Conservation (phyloP, 164 flowering plant genomes). For the Chloranthus sessilifolius region DNA sequence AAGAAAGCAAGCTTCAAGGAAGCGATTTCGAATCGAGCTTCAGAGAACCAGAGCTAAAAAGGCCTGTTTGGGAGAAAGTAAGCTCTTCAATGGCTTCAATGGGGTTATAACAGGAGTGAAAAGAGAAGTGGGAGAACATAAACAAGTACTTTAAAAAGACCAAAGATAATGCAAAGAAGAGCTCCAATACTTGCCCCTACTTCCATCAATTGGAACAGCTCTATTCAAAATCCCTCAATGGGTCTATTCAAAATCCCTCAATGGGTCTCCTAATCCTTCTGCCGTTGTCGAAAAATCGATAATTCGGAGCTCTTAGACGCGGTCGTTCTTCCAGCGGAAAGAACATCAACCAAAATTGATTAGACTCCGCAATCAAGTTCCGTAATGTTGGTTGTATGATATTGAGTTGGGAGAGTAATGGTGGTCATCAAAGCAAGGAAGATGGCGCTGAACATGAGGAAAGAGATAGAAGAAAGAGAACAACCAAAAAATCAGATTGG, state of each 20-base stretch:
- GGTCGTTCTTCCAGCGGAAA: constrained; percentile 6
- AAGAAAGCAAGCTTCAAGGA: background rate
- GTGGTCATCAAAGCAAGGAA: background rate
- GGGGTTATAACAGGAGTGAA: constrained; percentile 17
- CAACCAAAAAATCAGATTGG: background rate
- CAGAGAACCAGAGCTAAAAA: constrained; percentile 16
- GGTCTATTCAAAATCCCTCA: constrained; percentile 3
- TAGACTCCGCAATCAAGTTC: background rate
- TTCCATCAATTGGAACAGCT: constrained; percentile 18
- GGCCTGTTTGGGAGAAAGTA: constrained; percentile 18
- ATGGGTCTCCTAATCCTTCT: background rate
- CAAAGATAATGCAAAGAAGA: constrained; percentile 11
- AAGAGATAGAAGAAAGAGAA: background rate
- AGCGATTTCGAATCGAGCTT: constrained; percentile 11
- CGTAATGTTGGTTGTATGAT: background rate
- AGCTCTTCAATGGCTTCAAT: constrained; percentile 14
- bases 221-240: no score
- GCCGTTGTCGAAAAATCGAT: background rate
- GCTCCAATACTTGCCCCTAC: constrained; percentile 21
- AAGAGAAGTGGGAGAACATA: constrained; percentile 23
- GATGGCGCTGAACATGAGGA: background rate
- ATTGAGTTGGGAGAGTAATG: background rate
- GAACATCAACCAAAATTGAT: background rate
- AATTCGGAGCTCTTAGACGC: constrained; percentile 12
- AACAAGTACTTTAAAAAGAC: constrained; percentile 22